phyloP scores from a whole-genome alignment of 495 filamentous ascomycete genomes.

The Neurospora africana region DNA sequence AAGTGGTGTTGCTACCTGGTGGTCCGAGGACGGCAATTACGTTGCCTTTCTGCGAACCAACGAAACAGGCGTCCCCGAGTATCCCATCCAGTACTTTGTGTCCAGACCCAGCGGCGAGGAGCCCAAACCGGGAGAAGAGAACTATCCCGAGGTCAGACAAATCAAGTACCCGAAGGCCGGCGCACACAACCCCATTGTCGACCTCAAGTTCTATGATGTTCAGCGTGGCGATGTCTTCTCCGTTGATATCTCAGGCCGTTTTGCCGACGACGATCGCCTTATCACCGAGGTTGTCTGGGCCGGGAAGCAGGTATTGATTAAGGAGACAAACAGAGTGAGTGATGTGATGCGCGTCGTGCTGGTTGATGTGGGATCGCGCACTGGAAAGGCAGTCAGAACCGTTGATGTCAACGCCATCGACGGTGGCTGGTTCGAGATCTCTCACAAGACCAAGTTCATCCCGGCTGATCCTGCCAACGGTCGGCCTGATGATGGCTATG shows the following conservation, averaged over 20 bases:
- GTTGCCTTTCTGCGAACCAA: slow-evolving; percentile 88
- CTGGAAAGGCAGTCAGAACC: slow-evolving; percentile 68
- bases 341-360: slow-evolving; percentile 78
- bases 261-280: slow-evolving; percentile 68
- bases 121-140: slow-evolving; percentile 65
- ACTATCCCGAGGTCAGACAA: slow-evolving; percentile 77
- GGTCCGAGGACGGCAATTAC: slow-evolving; percentile 78
- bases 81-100: slow-evolving; percentile 88
- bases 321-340: slow-evolving; percentile 90
- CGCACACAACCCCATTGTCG: slow-evolving; percentile 81
- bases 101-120: slow-evolving; percentile 71
- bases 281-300: slow-evolving; percentile 95
- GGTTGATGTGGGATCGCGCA: slow-evolving; percentile 64
- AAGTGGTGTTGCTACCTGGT: slow-evolving; percentile 82
- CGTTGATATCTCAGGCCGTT: slow-evolving; percentile 66
- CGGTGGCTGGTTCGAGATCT: slow-evolving; percentile 95
- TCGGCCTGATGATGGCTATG: slow-evolving; percentile 74
- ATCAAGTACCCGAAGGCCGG: slow-evolving; percentile 99
- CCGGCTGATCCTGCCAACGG: slow-evolving; percentile 73
- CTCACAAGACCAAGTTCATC: slow-evolving; percentile 74
- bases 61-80: slow-evolving; percentile 84
- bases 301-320: slow-evolving; percentile 68
- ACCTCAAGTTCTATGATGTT: slow-evolving; percentile 81
- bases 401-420: slow-evolving; percentile 72
- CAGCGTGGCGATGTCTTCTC: slow-evolving; percentile 68